Evolutionary conservation across 805 yeast species (phyloP), one percentile per base, ranked within the genome.

Genomic region (Kodamaea neixiangensis): DNA sequence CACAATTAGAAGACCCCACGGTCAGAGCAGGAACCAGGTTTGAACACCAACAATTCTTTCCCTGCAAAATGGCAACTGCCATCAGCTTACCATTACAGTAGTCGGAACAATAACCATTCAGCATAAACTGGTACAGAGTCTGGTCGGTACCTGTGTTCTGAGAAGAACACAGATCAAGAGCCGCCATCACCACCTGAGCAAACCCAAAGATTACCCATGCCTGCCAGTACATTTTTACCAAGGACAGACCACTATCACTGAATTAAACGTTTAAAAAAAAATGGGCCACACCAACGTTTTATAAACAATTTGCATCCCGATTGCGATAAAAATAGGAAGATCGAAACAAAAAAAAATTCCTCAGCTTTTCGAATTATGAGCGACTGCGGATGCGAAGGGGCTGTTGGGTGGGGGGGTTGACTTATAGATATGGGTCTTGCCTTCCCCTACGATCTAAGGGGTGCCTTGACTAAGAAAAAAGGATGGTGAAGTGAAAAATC

Each of bases 41-140:
- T 5, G 87, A 75, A 61, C 90, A 85, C 85, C 86, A 85, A 63
- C 90, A 85, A 43, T 68, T 35, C 35, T 66, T 54, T n/a, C 71
- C 73, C 55, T 72, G 82, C 34, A 84, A 65, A 38, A 85, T 75
- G 14, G 82, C 89, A 51, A 74, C 81, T 7, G 80, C 73, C 54
- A 69, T 77, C 6, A 78, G 79, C n/a, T 54, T 48, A 7, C 50
- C 55, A 1, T 49, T 14, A 59, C 89, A 85, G 17, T 68, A 63
- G 42, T 67, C 71, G 2, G 72, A 58, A 60, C 90, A 85, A 9
- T 59, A 61, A 2, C 90, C 90, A 55, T 75, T 79, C 25, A 79
- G 73, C 77, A 72, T 69, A 47, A 31, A 70, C 33, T 55, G 51
- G 46, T 52, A 10, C 13, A 62, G 52, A 7, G 53, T 38, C 15